Percentiles rank a stretch among this genome's conserved stretches.
phyloP scores from a whole-genome alignment of 768 basidiomycete genomes.

The Cyclocybe aegerita region DNA sequence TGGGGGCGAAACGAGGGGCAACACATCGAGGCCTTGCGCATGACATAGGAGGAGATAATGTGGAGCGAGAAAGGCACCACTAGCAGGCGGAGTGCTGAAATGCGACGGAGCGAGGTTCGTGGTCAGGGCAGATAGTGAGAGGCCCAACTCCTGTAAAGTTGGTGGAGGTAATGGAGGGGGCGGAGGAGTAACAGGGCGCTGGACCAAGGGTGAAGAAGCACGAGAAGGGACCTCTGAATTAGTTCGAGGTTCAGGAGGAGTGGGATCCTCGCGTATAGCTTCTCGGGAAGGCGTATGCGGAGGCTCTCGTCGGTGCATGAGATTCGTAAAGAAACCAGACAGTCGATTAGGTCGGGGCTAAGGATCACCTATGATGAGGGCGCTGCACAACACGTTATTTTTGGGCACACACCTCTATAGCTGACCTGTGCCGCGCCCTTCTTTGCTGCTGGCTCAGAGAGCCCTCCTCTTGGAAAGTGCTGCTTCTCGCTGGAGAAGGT shows the following conservation, averaged over 20 bases:
- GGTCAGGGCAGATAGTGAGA: slow-evolving; percentile 68
- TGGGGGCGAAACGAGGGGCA: slow-evolving; percentile 77
- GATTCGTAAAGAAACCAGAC: slow-evolving; percentile 81
- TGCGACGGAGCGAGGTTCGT: slow-evolving; percentile 71
- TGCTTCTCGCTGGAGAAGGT: slow-evolving; percentile 28
- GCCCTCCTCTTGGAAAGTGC: slow-evolving; percentile 26
- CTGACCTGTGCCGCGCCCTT: slow-evolving; percentile 47
- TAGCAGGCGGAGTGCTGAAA: slow-evolving; percentile 73
- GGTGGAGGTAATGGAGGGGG: slow-evolving; percentile 74
- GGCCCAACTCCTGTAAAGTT: slow-evolving; percentile 71
- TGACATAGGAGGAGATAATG: slow-evolving; percentile 85
- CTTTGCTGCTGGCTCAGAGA: slow-evolving; percentile 34
- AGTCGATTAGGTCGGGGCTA: slow-evolving; percentile 68
- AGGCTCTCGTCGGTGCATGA: slow-evolving; percentile 72
- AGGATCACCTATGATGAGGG: too few relatives aligned
- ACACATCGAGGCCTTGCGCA: slow-evolving; percentile 80
- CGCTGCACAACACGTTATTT: too few relatives aligned
- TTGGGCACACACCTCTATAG: slow-evolving; percentile 51
- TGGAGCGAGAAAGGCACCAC: slow-evolving; percentile 77
- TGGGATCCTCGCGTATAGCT: slow-evolving; percentile 29
- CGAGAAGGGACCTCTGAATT: slow-evolving; percentile 43
- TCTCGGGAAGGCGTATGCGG: slow-evolving; percentile 26
- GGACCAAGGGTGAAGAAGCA: slow-evolving; percentile 53
- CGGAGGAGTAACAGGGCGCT: slow-evolving; percentile 67
- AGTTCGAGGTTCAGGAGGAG: slow-evolving; percentile 20